Conservation (phyloP, 2,329 filamentous ascomycete genomes). For the Pyrenochaeta sp. region DNA sequence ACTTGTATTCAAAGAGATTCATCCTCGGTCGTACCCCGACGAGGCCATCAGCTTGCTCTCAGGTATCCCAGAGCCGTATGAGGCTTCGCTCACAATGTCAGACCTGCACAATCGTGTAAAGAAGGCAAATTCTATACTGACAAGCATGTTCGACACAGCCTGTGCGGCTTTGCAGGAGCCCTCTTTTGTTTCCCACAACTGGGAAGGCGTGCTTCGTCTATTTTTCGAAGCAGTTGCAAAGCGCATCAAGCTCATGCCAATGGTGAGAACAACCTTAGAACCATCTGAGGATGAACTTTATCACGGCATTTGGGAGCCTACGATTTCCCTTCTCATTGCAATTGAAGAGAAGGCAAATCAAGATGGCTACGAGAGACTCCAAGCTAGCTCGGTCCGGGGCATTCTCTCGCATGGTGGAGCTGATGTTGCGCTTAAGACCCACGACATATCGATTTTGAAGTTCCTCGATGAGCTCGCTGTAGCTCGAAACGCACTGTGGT, state of each 20-base stretch:
- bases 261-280: slow-evolving; percentile 13
- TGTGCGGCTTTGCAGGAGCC: slow-evolving; percentile 43
- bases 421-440: slow-evolving; percentile 5
- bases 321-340: slow-evolving; percentile 25
- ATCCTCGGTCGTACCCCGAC: not conserved
- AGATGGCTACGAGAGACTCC: slow-evolving; percentile 21
- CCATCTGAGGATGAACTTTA: slow-evolving; percentile 25
- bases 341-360: slow-evolving; percentile 30
- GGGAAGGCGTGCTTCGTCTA: slow-evolving; percentile 34
- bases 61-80: slow-evolving; percentile 6
- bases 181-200: slow-evolving; percentile 37
- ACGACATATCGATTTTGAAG: slow-evolving; percentile 28
- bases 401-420: slow-evolving; percentile 5
- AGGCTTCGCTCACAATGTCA: not conserved
- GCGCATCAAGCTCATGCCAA: slow-evolving; percentile 18
- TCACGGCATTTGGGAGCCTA: slow-evolving; percentile 30
- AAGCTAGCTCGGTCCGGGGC: slow-evolving; percentile 14
- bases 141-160: slow-evolving; percentile 38
- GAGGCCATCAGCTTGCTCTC: slow-evolving; percentile 9
- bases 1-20: slow-evolving; percentile 6
- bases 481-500: slow-evolving; percentile 45
- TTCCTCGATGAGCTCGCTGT: slow-evolving; percentile 50
- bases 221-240: slow-evolving; percentile 18
- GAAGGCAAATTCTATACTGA: slow-evolving; percentile 40
- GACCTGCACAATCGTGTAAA: slow-evolving; percentile 26